A percentile compares a stretch with the other conserved stretches of the same genome.
phyloP scores from a whole-genome alignment of 23 red algal species.

The Rhodosorus marinus region DNA sequence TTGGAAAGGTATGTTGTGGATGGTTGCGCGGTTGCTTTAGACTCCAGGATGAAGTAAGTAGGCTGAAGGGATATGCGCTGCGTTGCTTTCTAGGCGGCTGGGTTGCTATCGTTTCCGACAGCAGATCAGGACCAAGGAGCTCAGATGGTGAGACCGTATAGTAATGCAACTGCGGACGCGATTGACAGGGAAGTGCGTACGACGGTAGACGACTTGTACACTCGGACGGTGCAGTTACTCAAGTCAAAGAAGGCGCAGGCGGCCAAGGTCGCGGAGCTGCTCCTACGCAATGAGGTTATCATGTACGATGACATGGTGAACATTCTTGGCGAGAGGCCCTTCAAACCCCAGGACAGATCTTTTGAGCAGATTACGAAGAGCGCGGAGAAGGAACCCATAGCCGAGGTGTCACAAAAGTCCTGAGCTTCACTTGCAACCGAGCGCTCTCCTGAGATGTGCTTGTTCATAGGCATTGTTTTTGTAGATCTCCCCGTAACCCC shows the following conservation, averaged over 20 bases:
- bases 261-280: slow-evolving; percentile 37
- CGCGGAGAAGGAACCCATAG: too few species aligned
- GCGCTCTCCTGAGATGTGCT: too few species aligned
- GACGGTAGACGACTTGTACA: slow-evolving; percentile 58
- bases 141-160: slow-evolving; percentile 89
- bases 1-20: too few species aligned
- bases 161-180: slow-evolving; percentile 42
- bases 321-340: slow-evolving; percentile 77
- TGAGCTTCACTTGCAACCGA: too few species aligned
- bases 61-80: too few species aligned
- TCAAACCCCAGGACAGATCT: slow-evolving; percentile 24
- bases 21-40: slow-evolving; percentile 59
- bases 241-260: slow-evolving; percentile 42
- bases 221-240: slow-evolving; percentile 41
- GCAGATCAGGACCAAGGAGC: too few species aligned
- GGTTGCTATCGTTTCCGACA: too few species aligned
- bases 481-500: too few species aligned
- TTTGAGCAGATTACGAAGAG: slow-evolving; percentile 49
- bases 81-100: too few species aligned
- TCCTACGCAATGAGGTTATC: slow-evolving; percentile 74
- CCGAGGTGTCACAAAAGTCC: too few species aligned
- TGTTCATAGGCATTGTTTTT: too few species aligned
- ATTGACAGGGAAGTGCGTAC: slow-evolving; percentile 95
- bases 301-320: slow-evolving; percentile 67
- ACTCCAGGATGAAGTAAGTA: slow-evolving; percentile 8